Conservation (phyloP, 148 eudicot genomes). For the Rheum nobile region DNA sequence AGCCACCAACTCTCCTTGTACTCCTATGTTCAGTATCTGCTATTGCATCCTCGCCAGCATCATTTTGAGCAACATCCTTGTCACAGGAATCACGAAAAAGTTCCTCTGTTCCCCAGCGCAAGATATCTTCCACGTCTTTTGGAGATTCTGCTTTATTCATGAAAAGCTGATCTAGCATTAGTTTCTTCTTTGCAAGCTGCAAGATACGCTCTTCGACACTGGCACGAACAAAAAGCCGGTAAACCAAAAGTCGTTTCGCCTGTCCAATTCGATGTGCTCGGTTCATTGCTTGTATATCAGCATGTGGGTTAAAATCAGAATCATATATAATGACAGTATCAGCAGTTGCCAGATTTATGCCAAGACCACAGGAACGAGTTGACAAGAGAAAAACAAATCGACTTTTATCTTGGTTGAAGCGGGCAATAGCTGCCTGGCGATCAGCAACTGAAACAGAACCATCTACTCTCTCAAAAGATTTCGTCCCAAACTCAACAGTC, state of each 20-base stretch:
- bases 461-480: constrained; percentile 93
- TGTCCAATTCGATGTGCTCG: constrained; percentile 99
- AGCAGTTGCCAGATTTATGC: constrained; percentile 96
- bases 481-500: constrained; percentile 81
- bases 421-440: constrained; percentile 87
- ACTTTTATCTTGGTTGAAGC: constrained; percentile 91
- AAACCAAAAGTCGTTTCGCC: constrained; percentile 82
- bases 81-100: constrained; percentile 56
- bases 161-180: constrained; percentile 97
- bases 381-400: constrained; percentile 89
- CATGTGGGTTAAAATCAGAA: constrained; percentile 98
- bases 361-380: constrained; percentile 96
- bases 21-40: constrained; percentile 53
- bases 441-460: constrained; percentile 93
- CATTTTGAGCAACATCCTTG: constrained; percentile 44
- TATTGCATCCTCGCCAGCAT: constrained; percentile 40
- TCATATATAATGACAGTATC: constrained; percentile 97
- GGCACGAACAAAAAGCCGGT: constrained; percentile 95
- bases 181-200: constrained; percentile 94
- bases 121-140: constrained; percentile 92
- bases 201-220: constrained; percentile 99
- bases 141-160: constrained; percentile 94
- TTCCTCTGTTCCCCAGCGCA: constrained; percentile 98
- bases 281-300: constrained; percentile 99
- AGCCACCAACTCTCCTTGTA: constrained; percentile 71